Base-by-base conservation (phyloP, 2,329 filamentous ascomycete genomes). In the Trichothecium sympodiale region DNA sequence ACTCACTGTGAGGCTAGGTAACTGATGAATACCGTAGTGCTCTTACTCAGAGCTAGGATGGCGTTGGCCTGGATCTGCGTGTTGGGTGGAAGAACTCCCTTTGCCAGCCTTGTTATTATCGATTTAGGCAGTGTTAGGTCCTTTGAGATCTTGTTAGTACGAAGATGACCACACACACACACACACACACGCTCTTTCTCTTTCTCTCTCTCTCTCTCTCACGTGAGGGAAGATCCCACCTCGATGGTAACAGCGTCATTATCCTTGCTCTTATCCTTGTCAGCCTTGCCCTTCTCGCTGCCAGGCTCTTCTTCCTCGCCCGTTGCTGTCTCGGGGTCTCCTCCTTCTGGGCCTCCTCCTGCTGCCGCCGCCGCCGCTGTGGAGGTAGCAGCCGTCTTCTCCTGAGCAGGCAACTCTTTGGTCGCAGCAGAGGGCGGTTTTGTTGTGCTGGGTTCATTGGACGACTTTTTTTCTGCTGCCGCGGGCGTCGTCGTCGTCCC, bases 1-100 rank as follows among this genome's bases (percentile, higher is more conserved):
- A 67, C 80, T 37, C 69, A 89, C 83, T 78, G 73, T 41, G 75
- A 71, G 31, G 82, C 79, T 23, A 91, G 64, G 55, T 88, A 84
- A 59, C 76, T 89, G 47, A 91, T 80, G 51, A 91, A 91, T 1
- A 91, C 78, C 2, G 82, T 88, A 7, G 84, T 80, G 56, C 81
- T 83, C 60, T 88, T 88, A 45, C 75, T 81, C 62, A 91, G 71
- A 8, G 83, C 84, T 35, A 85, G 60, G 37, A 88, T 73, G 29
- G 84, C 84, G 61, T 87, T 86, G 50, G 79, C 83, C 54, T 89
- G 83, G 33, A 89, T 83, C 57, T 86, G 81, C 5, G 83, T 88
- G 53, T 87, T 87, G 5, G 82, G 69, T 1, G 84, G 83, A 5
- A 91, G 64, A 5, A 85, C 82, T 29, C 82, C 80, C 61, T 89